Conservation (phyloP, 2,329 filamentous ascomycete genomes). For the Fusarium tanahbumbuense region DNA sequence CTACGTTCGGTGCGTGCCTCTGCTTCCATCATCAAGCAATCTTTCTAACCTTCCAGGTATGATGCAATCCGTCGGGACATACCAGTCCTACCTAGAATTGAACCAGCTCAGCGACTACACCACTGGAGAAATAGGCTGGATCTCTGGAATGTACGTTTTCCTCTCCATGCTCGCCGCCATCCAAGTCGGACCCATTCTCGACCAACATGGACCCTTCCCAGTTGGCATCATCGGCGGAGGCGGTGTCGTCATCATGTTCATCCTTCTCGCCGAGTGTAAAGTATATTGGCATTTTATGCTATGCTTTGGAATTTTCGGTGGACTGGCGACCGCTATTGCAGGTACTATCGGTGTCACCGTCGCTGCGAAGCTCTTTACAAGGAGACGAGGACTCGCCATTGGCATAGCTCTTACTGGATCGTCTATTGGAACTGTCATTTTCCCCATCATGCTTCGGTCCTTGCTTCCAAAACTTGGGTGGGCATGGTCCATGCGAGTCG, state of each 20-base stretch:
- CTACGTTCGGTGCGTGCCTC: background rate
- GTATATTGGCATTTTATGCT: conserved; percentile 17
- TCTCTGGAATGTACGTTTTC: conserved; percentile 14
- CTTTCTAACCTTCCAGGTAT: background rate
- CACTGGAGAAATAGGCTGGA: conserved; percentile 15
- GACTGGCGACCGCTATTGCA: conserved; percentile 2
- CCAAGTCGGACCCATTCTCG: conserved; percentile 9
- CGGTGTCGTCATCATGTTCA: background rate
- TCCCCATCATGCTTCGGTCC: conserved; percentile 17
- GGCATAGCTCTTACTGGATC: conserved; percentile 6
- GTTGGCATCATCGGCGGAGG: conserved; percentile 6
- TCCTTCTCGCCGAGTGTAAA: conserved; percentile 11
- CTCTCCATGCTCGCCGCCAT: conserved; percentile 10
- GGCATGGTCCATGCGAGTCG: conserved; percentile 10
- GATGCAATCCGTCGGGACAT: conserved; percentile 24
- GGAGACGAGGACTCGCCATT: conserved; percentile 7
- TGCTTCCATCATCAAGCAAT: too few relatives aligned
- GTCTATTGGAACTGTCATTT: conserved; percentile 11
- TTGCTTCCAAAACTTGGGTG: conserved; percentile 1
- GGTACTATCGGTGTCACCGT: conserved; percentile 14
- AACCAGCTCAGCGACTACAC: conserved; percentile 19
- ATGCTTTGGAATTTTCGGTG: conserved; percentile 6
- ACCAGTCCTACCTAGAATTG: conserved; percentile 16
- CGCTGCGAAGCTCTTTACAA: conserved; percentile 10
- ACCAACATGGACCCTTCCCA: conserved; percentile 4